Evolutionary conservation across 257 asterid species (phyloP).

Genomic region (Nicotiana tomentosiformis): DNA sequence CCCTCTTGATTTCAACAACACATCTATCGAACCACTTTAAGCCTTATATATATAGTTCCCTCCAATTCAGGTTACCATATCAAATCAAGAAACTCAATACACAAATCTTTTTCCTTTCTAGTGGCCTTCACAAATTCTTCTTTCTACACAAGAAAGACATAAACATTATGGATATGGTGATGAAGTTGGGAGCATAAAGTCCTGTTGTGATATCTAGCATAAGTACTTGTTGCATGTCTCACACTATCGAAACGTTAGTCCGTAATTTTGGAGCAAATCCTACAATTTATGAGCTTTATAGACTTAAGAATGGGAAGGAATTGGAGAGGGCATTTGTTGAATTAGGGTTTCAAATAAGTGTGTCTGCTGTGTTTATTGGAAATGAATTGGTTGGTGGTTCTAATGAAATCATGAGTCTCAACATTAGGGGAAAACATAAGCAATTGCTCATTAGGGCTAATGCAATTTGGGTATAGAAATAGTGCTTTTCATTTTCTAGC

Average conservation of each 20-base stretch:
- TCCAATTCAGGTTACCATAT: not conserved
- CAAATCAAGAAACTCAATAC: too few species aligned
- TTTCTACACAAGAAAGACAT: too few species aligned
- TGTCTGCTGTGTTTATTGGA: not conserved
- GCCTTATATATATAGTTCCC: not conserved
- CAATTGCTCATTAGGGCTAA: not conserved
- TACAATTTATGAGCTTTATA: not conserved
- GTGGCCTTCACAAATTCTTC: too few species aligned
- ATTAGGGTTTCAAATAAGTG: not conserved
- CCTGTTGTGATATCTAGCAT: not conserved
- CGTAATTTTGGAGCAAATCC: not conserved
- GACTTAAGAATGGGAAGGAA: not conserved
- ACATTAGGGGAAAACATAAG: not conserved
- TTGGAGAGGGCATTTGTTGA: not conserved
- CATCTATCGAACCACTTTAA: not conserved
- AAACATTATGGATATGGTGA: not conserved
- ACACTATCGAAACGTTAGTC: not conserved
- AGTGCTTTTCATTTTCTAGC: too few species aligned
- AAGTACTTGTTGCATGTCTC: constrained; percentile 1
- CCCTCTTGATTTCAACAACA: too few species aligned
- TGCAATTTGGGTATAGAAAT: not conserved
- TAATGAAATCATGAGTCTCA: constrained; percentile 6
- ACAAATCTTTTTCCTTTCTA: too few species aligned
- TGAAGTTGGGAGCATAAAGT: not conserved
- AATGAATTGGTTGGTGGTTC: not conserved